A percentile compares a stretch with the other conserved stretches of the same genome.
These are phyloP conservation scores for Calocybe indica DNA, from an alignment of 768 basidiomycete species.

Conservation along the genomic window DNA sequence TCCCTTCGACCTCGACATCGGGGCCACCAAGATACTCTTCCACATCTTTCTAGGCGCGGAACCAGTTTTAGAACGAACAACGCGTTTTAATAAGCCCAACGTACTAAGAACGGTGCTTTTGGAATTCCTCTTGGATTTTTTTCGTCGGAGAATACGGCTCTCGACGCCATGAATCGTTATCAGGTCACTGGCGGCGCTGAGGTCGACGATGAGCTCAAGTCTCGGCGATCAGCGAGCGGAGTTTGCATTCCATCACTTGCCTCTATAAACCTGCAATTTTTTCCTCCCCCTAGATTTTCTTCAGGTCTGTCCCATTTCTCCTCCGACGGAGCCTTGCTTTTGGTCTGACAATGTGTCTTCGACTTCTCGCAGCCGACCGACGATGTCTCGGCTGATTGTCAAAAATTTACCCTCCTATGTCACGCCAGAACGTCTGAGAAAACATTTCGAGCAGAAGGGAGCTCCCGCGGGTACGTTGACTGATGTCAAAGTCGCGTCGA, in stretches of 20 bases:
- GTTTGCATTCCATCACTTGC: slow-evolving; percentile 6
- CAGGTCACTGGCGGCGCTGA: background rate
- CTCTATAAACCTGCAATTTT: slow-evolving; percentile 14
- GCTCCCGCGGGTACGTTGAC: slow-evolving; percentile 71
- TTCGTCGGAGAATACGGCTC: slow-evolving; percentile 14
- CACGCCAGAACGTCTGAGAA: slow-evolving; percentile 55
- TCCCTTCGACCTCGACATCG: slow-evolving; percentile 70
- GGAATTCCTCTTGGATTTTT: slow-evolving; percentile 93
- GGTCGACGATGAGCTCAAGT: background rate
- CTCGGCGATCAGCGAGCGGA: slow-evolving; percentile 21
- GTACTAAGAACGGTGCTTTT: slow-evolving; percentile 89
- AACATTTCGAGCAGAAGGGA: slow-evolving; percentile 59
- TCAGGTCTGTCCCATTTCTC: slow-evolving; percentile 14
- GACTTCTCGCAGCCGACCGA: background rate
- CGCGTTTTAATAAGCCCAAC: slow-evolving; percentile 17
- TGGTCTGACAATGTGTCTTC: background rate
- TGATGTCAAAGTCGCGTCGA: slow-evolving; percentile 77
- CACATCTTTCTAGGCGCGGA: slow-evolving; percentile 63
- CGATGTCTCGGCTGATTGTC: slow-evolving; percentile 79
- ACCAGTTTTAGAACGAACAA: background rate
- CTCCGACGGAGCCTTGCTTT: background rate
- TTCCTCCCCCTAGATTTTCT: slow-evolving; percentile 9
- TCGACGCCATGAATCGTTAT: slow-evolving; percentile 8
- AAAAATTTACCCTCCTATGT: slow-evolving; percentile 75
- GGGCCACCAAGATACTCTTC: slow-evolving; percentile 79